phyloP scores from a whole-genome alignment of 2,329 filamentous ascomycete genomes.

The Bipolaris sorokiniana region DNA sequence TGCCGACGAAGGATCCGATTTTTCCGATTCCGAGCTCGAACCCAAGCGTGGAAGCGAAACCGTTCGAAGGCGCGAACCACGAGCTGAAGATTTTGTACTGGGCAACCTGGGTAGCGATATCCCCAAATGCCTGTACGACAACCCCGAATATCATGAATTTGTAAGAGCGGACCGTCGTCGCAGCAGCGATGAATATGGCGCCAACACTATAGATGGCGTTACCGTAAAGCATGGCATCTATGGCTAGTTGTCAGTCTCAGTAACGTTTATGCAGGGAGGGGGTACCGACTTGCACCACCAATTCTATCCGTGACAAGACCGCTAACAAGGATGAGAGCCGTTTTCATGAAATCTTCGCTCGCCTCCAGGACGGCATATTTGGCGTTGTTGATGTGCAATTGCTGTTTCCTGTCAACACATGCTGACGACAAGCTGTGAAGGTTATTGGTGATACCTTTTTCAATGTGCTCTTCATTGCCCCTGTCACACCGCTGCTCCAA shows the following conservation, averaged over 20 bases:
- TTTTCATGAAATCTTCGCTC: constrained; percentile 68
- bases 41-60: constrained; percentile 66
- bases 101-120: constrained; percentile 68
- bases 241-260: background rate
- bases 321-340: constrained; percentile 60
- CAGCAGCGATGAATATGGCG: constrained; percentile 64
- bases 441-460: constrained; percentile 55
- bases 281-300: constrained; percentile 57
- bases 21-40: constrained; percentile 67
- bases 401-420: constrained; percentile 12
- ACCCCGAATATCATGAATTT: constrained; percentile 66
- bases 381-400: constrained; percentile 65
- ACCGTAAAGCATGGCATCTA: constrained; percentile 64
- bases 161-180: constrained; percentile 62
- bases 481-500: constrained; percentile 66
- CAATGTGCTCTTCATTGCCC: constrained; percentile 66
- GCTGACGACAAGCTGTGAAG: background rate
- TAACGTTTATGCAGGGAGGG: background rate
- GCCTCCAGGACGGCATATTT: constrained; percentile 65
- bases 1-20: constrained; percentile 66
- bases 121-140: constrained; percentile 64
- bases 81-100: constrained; percentile 70
- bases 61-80: constrained; percentile 67
- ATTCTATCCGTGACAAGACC: constrained; percentile 65
- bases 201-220: constrained; percentile 65